Conservation (phyloP, 352 stramenopile genomes). For the Pythium apleroticum region DNA sequence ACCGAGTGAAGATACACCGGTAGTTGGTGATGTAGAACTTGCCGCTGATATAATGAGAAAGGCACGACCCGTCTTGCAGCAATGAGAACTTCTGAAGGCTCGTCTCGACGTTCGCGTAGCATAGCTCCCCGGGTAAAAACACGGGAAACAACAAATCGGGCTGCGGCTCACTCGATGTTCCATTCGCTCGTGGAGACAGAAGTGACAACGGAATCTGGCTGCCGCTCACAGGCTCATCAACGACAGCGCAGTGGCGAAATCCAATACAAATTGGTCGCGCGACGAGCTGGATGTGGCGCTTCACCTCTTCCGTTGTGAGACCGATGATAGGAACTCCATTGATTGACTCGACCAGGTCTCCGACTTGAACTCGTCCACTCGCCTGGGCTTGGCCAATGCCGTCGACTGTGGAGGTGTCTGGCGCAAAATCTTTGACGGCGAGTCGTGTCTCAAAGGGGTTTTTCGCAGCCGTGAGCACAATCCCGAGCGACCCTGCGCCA, state of each 20-base stretch:
- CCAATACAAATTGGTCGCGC: conserved; percentile 65
- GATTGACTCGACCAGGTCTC: conserved; percentile 77
- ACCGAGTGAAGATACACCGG: conserved; percentile 69
- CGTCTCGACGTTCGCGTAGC: conserved; percentile 77
- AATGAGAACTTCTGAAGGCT: conserved; percentile 63
- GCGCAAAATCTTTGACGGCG: conserved; percentile 75
- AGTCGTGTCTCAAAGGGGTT: conserved; percentile 50
- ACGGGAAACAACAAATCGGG: conserved; percentile 23
- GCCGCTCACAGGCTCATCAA: conserved; percentile 13
- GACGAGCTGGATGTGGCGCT: conserved; percentile 73
- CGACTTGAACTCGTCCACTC: conserved; percentile 57
- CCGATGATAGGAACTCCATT: conserved; percentile 73
- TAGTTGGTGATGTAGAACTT: conserved; percentile 87
- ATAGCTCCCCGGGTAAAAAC: conserved; percentile 74
- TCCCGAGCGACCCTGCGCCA: conserved; percentile 57
- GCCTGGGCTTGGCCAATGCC: conserved; percentile 56
- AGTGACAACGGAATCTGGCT: conserved; percentile 23
- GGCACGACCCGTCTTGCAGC: conserved; percentile 62
- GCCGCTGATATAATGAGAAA: conserved; percentile 68
- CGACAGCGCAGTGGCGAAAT: conserved; percentile 51
- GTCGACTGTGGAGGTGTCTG: conserved; percentile 33
- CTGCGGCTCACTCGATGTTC: not conserved
- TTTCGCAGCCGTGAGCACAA: conserved; percentile 59
- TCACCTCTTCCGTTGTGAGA: conserved; percentile 79
- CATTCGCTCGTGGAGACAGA: conserved; percentile 15